Base-by-base conservation (phyloP, 352 stramenopile species). In the Phytophthora cryptogea region DNA sequence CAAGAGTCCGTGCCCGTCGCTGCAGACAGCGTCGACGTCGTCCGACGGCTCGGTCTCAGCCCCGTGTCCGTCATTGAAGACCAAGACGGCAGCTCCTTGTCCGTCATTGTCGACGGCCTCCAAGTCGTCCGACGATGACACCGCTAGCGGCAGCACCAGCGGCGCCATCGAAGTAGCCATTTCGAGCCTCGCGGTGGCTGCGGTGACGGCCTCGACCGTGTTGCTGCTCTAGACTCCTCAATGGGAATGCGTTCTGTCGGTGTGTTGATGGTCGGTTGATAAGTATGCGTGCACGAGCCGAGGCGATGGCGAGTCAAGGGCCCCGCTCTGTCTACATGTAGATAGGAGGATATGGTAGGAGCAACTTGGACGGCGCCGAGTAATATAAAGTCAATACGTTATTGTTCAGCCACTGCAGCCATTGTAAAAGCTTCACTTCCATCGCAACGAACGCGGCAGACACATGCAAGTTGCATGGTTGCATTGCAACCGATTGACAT, bases 1-100 rank as follows among this genome's bases (percentile, higher is more conserved):
- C 17, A 75, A 75, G 49, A 66, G 26, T 5, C 66, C 66, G 6
- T 75, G 62, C 6, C 66, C 66, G 31, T 75, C 66, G 27, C 20
- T 75, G 27, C 53, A 71, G 47, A 62, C 63, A 9, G 65, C 62
- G 27, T 66, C 50, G 10, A 74, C 55, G 5, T 69, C 59, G 36
- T 74, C 66, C 10, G 66, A 61, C 41, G 61, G 66, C 9, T 68
- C 60, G 1, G 54, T 68, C 8, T 54, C 46, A 28, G 27, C 46
- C 3, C 54, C 60, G 3, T 68, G 60, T 11, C 60, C 60, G 26
- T 64, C 54, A 17, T 16, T 68, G 11, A 50, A 59, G 45, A 53
- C 42, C 5, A 45, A 45, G 46, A 51, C 59, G 14, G 57, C 50
- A 35, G 59, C 60, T 9, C 60, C 60, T 16, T 68, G 60, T 27